Conservation (phyloP, 169 alveolate species). For the Eimeria sp. region DNA sequence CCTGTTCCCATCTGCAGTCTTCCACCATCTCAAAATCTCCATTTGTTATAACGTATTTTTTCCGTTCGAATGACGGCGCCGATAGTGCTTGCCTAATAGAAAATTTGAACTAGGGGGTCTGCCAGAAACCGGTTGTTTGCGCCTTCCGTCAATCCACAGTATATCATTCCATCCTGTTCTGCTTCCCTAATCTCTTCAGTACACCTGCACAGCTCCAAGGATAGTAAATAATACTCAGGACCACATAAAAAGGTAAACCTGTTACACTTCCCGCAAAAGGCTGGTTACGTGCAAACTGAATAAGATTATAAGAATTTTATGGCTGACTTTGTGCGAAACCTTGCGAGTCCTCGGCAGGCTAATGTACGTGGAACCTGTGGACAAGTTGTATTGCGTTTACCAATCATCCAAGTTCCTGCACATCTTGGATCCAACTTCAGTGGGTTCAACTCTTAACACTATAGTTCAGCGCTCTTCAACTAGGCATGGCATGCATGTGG, state of each 20-base stretch:
- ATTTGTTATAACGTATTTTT: background rate
- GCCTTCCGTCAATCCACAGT: background rate
- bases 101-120: background rate
- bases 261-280: background rate
- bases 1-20: background rate
- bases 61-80: background rate
- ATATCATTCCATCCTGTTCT: background rate
- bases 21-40: background rate
- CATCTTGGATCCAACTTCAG: conserved; percentile 32
- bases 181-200: background rate
- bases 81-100: background rate
- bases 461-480: background rate
- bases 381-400: conserved; percentile 49
- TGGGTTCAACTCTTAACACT: background rate
- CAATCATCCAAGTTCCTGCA: conserved; percentile 68
- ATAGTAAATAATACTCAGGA: conserved; percentile 35
- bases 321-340: background rate
- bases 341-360: conserved; percentile 16
- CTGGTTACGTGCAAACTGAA: background rate
- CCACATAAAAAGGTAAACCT: conserved; percentile 60
- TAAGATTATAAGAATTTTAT: background rate
- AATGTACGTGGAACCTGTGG: conserved; percentile 60
- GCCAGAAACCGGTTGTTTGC: too few relatives aligned
- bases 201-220: conserved; percentile 46
- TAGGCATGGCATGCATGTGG: background rate